Evolutionary conservation across 2,329 filamentous ascomycete genomes (phyloP).

Genomic region (Trichophyton verrucosum): DNA sequence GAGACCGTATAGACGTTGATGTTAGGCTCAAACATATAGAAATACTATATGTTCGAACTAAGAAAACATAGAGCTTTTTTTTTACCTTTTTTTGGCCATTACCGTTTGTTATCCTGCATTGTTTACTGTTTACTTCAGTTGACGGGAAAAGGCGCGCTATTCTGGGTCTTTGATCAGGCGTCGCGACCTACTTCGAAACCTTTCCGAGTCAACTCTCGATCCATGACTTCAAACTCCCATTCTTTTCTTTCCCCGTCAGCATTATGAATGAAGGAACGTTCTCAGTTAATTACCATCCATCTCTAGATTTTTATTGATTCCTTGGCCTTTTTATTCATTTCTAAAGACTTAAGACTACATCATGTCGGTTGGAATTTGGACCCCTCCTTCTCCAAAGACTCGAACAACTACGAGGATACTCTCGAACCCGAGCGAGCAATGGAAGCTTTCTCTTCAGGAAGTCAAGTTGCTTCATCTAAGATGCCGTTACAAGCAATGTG

Average conservation of each 20-base stretch:
- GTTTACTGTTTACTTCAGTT: neutral
- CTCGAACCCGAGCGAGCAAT: slow-evolving; percentile 26
- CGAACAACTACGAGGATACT: slow-evolving; percentile 5
- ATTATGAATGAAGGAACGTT: neutral
- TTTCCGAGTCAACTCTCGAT: neutral
- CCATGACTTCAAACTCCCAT: neutral
- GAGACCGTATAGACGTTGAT: too few relatives aligned
- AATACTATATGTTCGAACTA: neutral
- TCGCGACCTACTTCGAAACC: neutral
- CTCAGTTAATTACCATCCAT: neutral
- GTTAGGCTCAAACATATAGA: neutral
- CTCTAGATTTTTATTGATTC: neutral
- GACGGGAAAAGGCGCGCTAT: neutral
- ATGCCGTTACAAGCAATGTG: slow-evolving; percentile 32
- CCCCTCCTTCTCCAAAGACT: neutral
- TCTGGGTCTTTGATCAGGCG: too few relatives aligned
- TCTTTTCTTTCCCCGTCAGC: neutral
- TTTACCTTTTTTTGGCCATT: neutral
- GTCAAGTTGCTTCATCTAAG: slow-evolving; percentile 28
- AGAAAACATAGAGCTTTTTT: neutral
- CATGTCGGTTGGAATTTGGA: neutral
- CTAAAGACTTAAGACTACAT: neutral
- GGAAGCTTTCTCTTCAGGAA: slow-evolving; percentile 23
- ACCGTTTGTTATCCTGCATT: neutral
- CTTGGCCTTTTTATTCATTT: neutral